Evolutionary conservation across 116 monocot species (phyloP), one percentile per base, ranked within the genome.

Genomic region (Cymodocea nodosa): DNA sequence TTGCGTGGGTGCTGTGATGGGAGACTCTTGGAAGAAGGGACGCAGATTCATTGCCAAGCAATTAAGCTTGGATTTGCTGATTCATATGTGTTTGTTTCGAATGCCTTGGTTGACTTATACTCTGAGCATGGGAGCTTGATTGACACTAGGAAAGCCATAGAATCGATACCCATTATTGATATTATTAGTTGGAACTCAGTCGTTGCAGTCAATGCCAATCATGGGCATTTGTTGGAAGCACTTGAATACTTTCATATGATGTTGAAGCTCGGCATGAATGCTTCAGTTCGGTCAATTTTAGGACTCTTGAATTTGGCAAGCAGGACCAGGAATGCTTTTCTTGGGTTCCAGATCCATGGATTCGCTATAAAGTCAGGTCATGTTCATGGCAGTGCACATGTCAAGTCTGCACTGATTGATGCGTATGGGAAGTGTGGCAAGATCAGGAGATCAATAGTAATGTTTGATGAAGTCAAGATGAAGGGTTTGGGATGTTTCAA

Each of bases 171-270:
- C 12, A 9, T 23, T 6, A 30, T 24, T 15, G 78, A 78, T 23
- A 63, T 73, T 22, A 78, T 78, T 60, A 73, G 65, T 23, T 78
- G 78, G 78, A 78, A 78, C 51, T 78, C 78, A 2, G 59, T 78
- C 19, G 54, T 78, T 5, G 25, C 73, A 0, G 69, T 66, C 0
- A 51, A 51, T 35, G 58, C 78, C 6, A 25, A 56, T 18, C 23
- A 52, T 17, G 73, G 68, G 44, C 52, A 0, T 23, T 24, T 50
- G 53, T 18, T 19, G 15, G 78, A 73, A 40, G 73, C 78, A 22
- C 3, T 66, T 8, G 35, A 59, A 16, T 65, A 50, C 23, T 73
- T 73, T 18, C 22, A 39, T 17, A 23, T 10, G 65, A 78, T 78
- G 78, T 22, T 73, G 19, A 30, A 63, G 60, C 15, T 18, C 15